Conservation (phyloP, 345 rosid genomes). For the Turritis glabra region DNA sequence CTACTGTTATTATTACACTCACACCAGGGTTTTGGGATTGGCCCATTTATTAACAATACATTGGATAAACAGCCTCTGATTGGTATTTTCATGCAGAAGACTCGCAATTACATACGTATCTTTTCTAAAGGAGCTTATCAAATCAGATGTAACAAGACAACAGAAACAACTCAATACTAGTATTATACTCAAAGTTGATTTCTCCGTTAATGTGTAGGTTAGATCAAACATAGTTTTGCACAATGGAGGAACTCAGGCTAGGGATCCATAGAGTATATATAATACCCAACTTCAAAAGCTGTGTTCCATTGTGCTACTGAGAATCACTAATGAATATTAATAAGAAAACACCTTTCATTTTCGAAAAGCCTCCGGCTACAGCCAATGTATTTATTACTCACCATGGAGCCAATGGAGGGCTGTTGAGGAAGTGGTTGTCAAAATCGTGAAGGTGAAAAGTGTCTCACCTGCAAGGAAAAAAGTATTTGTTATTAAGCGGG, state of each 20-base stretch:
- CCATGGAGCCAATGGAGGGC: slow-evolving; percentile 84
- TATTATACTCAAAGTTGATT: not conserved
- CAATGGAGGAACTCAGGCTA: not conserved
- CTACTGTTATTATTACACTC: not conserved
- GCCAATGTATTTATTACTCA: slow-evolving; percentile 39
- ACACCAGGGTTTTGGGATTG: not conserved
- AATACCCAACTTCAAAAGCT: not conserved
- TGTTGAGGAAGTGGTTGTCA: slow-evolving; percentile 76
- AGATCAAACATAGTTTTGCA: not conserved
- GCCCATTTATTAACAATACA: not conserved
- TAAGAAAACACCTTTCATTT: not conserved
- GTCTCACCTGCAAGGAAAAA: slow-evolving; percentile 63
- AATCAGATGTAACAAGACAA: not conserved
- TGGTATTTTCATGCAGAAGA: no score
- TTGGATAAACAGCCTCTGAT: not conserved
- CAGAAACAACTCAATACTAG: not conserved
- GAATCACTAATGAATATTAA: not conserved
- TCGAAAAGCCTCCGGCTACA: not conserved
- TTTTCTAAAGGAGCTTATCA: not conserved
- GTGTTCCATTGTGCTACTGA: not conserved
- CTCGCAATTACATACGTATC: not conserved
- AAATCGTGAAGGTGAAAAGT: slow-evolving; percentile 70
- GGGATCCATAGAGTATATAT: not conserved
- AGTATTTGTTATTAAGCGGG: not conserved
- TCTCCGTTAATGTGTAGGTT: not conserved